Conservation (phyloP, 441 rosid species). For the Eutrema salsugineum region DNA sequence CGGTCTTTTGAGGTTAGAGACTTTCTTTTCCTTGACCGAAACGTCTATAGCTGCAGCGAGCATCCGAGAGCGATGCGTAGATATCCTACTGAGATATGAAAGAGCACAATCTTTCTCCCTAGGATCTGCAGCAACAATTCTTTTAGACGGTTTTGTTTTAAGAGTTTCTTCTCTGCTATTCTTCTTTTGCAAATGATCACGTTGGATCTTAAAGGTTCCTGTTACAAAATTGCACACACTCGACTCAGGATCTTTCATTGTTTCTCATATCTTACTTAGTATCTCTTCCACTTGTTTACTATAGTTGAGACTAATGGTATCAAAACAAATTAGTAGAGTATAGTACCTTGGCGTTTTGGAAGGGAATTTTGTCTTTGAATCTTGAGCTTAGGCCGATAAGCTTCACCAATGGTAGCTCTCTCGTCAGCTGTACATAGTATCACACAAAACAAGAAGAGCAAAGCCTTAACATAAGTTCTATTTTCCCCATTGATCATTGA, state of each 20-base stretch:
- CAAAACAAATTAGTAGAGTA: neutral
- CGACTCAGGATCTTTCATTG: neutral
- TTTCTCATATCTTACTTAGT: neutral
- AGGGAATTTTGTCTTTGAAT: neutral
- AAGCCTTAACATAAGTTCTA: neutral
- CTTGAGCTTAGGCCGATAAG: neutral
- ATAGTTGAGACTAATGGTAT: neutral
- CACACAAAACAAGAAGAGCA: neutral
- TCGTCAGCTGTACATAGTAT: conserved; percentile 20
- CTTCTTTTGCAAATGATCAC: conserved; percentile 26
- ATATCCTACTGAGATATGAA: neutral
- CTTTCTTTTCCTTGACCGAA: neutral
- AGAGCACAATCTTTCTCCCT: neutral
- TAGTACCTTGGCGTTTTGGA: conserved; percentile 16
- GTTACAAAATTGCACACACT: conserved; percentile 17
- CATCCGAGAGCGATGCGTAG: neutral
- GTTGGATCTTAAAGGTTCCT: conserved; percentile 23
- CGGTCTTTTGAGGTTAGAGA: neutral
- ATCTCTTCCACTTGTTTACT: neutral
- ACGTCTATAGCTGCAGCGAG: conserved; percentile 1
- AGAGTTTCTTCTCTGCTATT: conserved; percentile 4
- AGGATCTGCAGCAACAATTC: conserved; percentile 1
- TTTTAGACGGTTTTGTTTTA: neutral
- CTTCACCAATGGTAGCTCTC: neutral
- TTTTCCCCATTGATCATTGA: neutral